phyloP scores from a whole-genome alignment of 257 asterid genomes.

The Gardenia jasminoides region DNA sequence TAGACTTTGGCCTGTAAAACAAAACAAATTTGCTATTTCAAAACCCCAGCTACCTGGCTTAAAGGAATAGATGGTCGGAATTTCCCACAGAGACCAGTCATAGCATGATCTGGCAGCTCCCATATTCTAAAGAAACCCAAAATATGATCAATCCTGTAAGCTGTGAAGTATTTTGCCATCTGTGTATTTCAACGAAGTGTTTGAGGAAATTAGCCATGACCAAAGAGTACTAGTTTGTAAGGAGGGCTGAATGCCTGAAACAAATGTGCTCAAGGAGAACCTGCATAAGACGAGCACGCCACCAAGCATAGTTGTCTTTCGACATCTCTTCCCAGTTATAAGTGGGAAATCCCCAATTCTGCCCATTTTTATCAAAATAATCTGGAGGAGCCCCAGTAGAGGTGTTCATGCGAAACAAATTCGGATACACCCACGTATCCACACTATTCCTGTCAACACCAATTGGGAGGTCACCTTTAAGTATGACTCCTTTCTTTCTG shows the following conservation, averaged over 20 bases:
- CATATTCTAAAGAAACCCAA: slow-evolving; percentile 95
- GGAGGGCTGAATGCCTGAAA: slow-evolving; percentile 1
- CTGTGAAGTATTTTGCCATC: slow-evolving; percentile 98
- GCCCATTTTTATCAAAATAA: slow-evolving; percentile 95
- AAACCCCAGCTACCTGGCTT: slow-evolving; percentile 56
- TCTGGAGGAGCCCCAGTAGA: slow-evolving; percentile 99
- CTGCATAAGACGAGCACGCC: slow-evolving; percentile 97
- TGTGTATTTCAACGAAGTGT: slow-evolving; percentile 27
- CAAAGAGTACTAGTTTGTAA: background rate
- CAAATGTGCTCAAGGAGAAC: slow-evolving; percentile 32
- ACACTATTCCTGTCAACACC: slow-evolving; percentile 95
- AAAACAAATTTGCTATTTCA: background rate
- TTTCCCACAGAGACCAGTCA: slow-evolving; percentile 97
- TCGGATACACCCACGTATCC: slow-evolving; percentile 96
- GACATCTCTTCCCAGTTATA: slow-evolving; percentile 99
- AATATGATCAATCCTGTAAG: slow-evolving; percentile 93
- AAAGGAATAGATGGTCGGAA: slow-evolving; percentile 93
- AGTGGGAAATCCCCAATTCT: slow-evolving; percentile 99
- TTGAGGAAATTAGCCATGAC: slow-evolving; percentile 9
- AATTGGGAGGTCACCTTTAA: slow-evolving; percentile 97
- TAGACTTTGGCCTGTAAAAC: background rate
- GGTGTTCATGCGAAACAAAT: slow-evolving; percentile 90
- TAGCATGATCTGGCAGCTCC: slow-evolving; percentile 97
- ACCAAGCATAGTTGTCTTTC: slow-evolving; percentile 94
- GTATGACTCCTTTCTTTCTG: slow-evolving; percentile 71